Evolutionary conservation across 2,329 filamentous ascomycete species (phyloP).

Genomic region (Aspergillus amoenus): DNA sequence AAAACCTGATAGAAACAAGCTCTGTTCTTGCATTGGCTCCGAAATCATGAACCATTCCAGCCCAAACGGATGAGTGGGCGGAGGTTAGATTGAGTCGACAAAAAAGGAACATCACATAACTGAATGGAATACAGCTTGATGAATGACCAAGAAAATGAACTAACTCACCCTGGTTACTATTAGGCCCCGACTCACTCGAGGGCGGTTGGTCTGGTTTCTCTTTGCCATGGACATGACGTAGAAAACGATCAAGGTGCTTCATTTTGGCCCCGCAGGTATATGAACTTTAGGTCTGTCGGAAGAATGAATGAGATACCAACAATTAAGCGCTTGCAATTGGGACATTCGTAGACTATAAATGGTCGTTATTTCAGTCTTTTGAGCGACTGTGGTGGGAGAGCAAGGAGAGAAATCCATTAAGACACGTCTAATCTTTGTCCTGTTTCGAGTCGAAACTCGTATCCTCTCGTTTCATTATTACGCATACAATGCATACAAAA

Average conservation of each 20-base stretch:
- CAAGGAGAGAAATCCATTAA: background rate
- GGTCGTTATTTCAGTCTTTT: background rate
- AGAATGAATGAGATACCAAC: conserved; percentile 1
- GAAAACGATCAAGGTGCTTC: conserved; percentile 18
- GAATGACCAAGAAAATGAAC: background rate
- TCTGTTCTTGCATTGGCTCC: background rate
- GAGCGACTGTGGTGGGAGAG: background rate
- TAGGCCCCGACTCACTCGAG: background rate
- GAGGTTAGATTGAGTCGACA: background rate
- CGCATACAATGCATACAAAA: background rate
- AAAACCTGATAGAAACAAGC: too few species aligned
- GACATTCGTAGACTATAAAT: background rate
- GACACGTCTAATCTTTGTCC: background rate
- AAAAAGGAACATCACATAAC: background rate
- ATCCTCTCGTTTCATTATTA: background rate
- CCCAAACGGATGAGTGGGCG: background rate
- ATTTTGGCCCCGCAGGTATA: conserved; percentile 12
- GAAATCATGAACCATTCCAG: background rate
- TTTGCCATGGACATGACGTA: conserved; percentile 18
- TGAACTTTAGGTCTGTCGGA: background rate
- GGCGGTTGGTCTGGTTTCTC: conserved; percentile 11
- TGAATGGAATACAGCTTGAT: background rate
- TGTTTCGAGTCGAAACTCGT: background rate
- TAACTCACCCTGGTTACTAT: conserved; percentile 3
- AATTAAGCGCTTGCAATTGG: background rate